Conservation (phyloP, 306 rosid genomes). For the Castanea mollissima region DNA sequence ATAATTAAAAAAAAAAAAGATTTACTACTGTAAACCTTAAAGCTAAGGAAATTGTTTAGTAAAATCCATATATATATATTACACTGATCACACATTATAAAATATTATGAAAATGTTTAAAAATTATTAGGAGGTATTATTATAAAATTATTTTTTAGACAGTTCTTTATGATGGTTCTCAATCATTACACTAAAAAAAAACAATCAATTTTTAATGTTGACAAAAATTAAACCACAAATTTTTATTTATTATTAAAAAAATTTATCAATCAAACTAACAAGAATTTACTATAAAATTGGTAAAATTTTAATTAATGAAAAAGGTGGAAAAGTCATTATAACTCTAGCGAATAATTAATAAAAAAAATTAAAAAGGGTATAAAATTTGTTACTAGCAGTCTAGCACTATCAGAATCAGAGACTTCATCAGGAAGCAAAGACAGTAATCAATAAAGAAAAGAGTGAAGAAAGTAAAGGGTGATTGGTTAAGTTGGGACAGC, state of each 20-base stretch:
- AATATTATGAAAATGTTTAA: too few species aligned
- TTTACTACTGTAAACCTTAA: too few species aligned
- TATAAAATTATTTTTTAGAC: too few species aligned
- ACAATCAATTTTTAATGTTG: rapidly evolving
- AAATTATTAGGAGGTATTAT: too few species aligned
- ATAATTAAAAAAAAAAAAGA: too few species aligned
- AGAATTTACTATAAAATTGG: too few species aligned
- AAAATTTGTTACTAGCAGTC: neutral
- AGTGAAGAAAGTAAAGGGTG: neutral
- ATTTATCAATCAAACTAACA: rapidly evolving
- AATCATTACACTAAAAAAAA: rapidly evolving
- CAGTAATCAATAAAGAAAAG: neutral
- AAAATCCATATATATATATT: too few species aligned
- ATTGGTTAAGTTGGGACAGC: slow-evolving; percentile 12
- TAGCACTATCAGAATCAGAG: neutral
- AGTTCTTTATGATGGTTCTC: rapidly evolving
- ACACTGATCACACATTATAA: too few species aligned
- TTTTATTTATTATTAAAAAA: rapidly evolving
- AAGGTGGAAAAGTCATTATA: too few species aligned
- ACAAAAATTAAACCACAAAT: rapidly evolving
- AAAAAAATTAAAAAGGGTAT: neutral
- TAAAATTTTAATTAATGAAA: too few species aligned
- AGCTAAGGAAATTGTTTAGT: too few species aligned
- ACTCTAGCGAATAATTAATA: too few species aligned
- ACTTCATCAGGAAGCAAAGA: slow-evolving; percentile 27